Evolutionary conservation across 768 basidiomycete species (phyloP).

Genomic region (Naganishia antarctica): DNA sequence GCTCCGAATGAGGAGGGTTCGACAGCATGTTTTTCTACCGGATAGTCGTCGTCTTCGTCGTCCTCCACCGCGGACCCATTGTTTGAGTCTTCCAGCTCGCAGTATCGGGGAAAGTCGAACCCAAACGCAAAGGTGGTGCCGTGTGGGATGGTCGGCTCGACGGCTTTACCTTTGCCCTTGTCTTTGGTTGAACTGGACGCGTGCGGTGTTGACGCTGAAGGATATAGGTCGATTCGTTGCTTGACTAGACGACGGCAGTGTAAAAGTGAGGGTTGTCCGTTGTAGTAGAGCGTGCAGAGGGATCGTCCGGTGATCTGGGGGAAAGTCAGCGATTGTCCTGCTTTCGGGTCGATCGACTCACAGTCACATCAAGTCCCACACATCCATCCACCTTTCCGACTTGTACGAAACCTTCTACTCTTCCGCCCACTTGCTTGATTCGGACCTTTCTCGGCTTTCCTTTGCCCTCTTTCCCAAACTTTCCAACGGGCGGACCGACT

Average conservation of each 20-base stretch:
- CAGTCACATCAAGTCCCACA: not conserved
- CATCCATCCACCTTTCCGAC: slow-evolving; percentile 17
- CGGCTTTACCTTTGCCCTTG: slow-evolving; percentile 5
- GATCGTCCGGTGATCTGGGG: slow-evolving; percentile 3
- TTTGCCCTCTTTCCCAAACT: slow-evolving; percentile 16
- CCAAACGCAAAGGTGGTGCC: slow-evolving; percentile 13
- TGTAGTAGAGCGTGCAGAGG: slow-evolving; percentile 13
- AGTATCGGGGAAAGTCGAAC: slow-evolving; percentile 14
- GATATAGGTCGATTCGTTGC: not conserved
- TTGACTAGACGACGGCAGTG: slow-evolving; percentile 1
- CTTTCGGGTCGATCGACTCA: not conserved
- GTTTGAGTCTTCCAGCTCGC: slow-evolving; percentile 7
- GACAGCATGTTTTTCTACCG: slow-evolving; percentile 1
- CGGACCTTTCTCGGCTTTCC: slow-evolving; percentile 7
- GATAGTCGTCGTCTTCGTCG: slow-evolving; percentile 6
- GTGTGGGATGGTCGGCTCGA: slow-evolving; percentile 13
- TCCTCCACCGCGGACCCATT: not conserved
- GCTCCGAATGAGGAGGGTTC: slow-evolving; percentile 6
- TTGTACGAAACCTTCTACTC: slow-evolving; percentile 9
- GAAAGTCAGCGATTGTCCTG: not conserved
- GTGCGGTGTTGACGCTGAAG: not conserved
- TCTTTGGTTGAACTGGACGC: not conserved
- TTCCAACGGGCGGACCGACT: slow-evolving; percentile 2
- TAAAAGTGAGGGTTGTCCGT: slow-evolving; percentile 6
- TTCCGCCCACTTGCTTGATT: slow-evolving; percentile 3